These are phyloP conservation scores for Phyllosticta paracitricarpa DNA, from an alignment of 2,329 filamentous ascomycete species.

Conservation along the genomic window DNA sequence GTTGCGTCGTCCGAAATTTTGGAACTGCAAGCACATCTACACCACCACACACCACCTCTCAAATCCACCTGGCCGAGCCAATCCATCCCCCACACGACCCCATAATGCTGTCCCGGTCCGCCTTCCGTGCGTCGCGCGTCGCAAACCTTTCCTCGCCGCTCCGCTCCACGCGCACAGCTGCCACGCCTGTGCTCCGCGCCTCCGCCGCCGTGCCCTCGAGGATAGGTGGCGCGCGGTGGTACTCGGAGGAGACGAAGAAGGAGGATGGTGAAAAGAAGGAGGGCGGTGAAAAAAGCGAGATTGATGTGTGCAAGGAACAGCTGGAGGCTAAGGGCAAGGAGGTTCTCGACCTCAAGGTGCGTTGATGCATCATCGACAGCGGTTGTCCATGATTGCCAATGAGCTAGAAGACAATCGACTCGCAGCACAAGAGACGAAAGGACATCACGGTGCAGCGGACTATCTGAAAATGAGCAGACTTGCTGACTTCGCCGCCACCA, in stretches of 20 bases:
- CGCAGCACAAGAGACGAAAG: background rate
- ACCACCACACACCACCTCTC: background rate
- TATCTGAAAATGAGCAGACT: background rate
- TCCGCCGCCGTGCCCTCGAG: constrained; percentile 11
- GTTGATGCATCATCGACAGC: background rate
- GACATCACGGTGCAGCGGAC: background rate
- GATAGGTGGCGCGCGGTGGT: constrained; percentile 31
- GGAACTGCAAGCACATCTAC: background rate
- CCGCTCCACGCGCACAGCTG: constrained; percentile 24
- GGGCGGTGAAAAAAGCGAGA: constrained; percentile 28
- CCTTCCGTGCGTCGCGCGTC: constrained; percentile 37
- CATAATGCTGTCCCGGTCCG: constrained; percentile 42
- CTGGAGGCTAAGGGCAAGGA: constrained; percentile 64
- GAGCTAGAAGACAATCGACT: background rate
- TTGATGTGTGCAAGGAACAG: constrained; percentile 47
- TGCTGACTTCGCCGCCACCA: constrained; percentile 1
- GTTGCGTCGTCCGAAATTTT: background rate
- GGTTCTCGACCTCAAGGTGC: constrained; percentile 75
- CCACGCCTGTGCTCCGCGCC: constrained; percentile 19
- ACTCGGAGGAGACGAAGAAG: constrained; percentile 34
- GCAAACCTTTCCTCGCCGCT: constrained; percentile 28
- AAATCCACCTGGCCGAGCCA: background rate
- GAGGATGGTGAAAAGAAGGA: constrained; percentile 34
- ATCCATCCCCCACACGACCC: constrained; percentile 10
- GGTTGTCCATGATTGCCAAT: background rate